Conservation (phyloP, 805 yeast genomes). For the Kazachstania viticola region DNA sequence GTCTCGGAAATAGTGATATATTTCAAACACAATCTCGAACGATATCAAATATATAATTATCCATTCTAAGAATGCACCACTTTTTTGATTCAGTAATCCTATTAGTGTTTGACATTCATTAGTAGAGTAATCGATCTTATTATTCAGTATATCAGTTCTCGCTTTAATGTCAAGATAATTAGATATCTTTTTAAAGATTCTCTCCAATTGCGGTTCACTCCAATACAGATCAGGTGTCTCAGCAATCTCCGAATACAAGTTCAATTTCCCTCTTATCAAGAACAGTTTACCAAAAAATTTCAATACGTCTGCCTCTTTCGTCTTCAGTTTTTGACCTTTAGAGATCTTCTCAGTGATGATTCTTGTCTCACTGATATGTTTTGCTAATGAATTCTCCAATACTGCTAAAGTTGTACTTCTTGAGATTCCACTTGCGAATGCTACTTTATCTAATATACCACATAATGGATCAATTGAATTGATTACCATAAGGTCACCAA, state of each 20-base stretch:
- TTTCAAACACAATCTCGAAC: slow-evolving; percentile 78
- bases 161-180: slow-evolving; percentile 64
- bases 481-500: slow-evolving; percentile 64
- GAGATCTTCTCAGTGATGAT: slow-evolving; percentile 56
- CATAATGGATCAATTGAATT: slow-evolving; percentile 37
- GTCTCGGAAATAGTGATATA: slow-evolving; percentile 46
- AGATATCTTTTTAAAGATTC: slow-evolving; percentile 60
- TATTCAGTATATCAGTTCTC: slow-evolving; percentile 66
- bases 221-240: slow-evolving; percentile 91
- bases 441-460: slow-evolving; percentile 63
- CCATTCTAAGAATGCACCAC: slow-evolving; percentile 74
- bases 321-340: slow-evolving; percentile 39
- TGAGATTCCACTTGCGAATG: slow-evolving; percentile 80
- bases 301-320: slow-evolving; percentile 51
- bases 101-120: slow-evolving; percentile 77
- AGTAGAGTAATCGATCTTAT: slow-evolving; percentile 81
- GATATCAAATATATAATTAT: slow-evolving; percentile 72
- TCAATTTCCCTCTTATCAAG: slow-evolving; percentile 68
- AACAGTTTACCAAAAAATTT: slow-evolving; percentile 64
- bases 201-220: slow-evolving; percentile 81
- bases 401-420: slow-evolving; percentile 79
- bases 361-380: slow-evolving; percentile 52
- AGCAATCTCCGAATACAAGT: slow-evolving; percentile 75
- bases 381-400: slow-evolving; percentile 60
- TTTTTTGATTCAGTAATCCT: slow-evolving; percentile 63